phyloP scores from a whole-genome alignment of 2,329 filamentous ascomycete species.

The Bisporella sp. region DNA sequence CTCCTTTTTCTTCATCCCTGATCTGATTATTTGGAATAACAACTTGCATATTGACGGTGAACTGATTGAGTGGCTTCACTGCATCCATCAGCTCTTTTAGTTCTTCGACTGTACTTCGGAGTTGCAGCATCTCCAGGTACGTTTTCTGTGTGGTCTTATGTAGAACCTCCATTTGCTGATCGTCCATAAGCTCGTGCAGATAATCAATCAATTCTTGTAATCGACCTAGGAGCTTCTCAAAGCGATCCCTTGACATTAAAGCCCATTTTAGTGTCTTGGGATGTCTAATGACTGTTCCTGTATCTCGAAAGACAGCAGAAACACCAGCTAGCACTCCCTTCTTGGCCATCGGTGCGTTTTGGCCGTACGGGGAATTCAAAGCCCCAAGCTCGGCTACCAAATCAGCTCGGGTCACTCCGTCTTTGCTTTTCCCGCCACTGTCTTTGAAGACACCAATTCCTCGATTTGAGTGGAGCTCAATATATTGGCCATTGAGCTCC shows the following conservation, averaged over 20 bases:
- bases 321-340: constrained; percentile 40
- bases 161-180: constrained; percentile 40
- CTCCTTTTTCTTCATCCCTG: no score
- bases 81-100: constrained; percentile 38
- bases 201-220: constrained; percentile 40
- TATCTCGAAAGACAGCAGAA: constrained; percentile 31
- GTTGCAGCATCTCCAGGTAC: constrained; percentile 38
- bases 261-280: constrained; percentile 34
- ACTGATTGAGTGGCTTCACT: constrained; percentile 26
- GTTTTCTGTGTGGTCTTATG: constrained; percentile 41
- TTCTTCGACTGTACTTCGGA: constrained; percentile 40
- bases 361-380: no score
- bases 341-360: constrained; percentile 36
- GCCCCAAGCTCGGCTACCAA: no score
- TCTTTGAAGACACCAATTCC: constrained; percentile 26
- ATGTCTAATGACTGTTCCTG: constrained; percentile 20
- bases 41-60: constrained; percentile 30
- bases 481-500: constrained; percentile 34
- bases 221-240: constrained; percentile 36
- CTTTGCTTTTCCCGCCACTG: constrained; percentile 29
- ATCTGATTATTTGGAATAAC: constrained; percentile 33
- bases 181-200: constrained; percentile 41
- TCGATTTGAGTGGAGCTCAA: constrained; percentile 28
- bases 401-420: constrained; percentile 34
- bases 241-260: constrained; percentile 39